Conservation (phyloP, 2,329 filamentous ascomycete genomes). For the Paecilomyces sp. region DNA sequence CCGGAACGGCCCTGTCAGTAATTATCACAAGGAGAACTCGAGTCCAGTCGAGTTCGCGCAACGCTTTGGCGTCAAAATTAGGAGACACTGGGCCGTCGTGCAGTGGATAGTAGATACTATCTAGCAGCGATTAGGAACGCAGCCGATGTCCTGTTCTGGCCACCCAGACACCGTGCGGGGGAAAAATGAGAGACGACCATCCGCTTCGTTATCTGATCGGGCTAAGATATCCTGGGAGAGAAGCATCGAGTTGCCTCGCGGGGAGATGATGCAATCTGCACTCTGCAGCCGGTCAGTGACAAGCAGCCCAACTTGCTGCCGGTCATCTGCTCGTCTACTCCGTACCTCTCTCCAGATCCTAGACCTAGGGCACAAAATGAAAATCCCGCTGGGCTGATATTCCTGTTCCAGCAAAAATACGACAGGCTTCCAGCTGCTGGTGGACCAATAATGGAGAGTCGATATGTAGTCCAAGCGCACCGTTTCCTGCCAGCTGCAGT, state of each 20-base stretch:
- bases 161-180: not conserved
- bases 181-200: not conserved
- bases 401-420: not conserved
- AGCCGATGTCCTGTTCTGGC: not conserved
- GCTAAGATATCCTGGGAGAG: not conserved
- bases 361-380: too few species aligned
- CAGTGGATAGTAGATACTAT: not conserved
- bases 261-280: not conserved
- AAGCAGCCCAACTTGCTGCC: not conserved
- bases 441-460: not conserved
- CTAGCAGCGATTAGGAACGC: not conserved
- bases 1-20: not conserved
- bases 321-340: not conserved
- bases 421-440: not conserved
- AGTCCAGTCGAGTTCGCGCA: not conserved
- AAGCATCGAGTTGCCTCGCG: not conserved
- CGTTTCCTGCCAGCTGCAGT: not conserved
- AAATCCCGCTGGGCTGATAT: not conserved
- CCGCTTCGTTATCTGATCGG: not conserved
- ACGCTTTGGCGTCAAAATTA: not conserved
- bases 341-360: not conserved
- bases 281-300: not conserved
- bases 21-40: not conserved
- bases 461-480: not conserved
- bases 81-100: not conserved